phyloP scores from a whole-genome alignment of 148 eudicot species.

The Vaccinium macrocarpon region DNA sequence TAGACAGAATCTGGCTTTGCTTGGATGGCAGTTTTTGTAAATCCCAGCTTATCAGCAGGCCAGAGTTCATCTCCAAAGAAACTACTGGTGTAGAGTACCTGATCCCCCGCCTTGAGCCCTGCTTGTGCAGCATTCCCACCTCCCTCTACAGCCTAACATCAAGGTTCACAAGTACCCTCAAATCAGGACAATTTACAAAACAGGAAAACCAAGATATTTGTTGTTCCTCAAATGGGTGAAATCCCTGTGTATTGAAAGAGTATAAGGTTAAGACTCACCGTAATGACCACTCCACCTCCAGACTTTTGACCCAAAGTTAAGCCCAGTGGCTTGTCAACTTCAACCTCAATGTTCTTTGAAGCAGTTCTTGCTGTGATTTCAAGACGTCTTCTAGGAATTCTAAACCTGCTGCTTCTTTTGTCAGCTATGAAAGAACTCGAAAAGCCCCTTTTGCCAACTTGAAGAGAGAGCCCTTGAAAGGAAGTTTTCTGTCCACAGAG shows the following conservation, averaged over 20 bases:
- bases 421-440: slow-evolving; percentile 36
- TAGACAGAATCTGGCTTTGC: slow-evolving; percentile 95
- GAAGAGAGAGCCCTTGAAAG: slow-evolving; percentile 57
- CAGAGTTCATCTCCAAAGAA: slow-evolving; percentile 98
- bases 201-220: slow-evolving; percentile 47
- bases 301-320: slow-evolving; percentile 80
- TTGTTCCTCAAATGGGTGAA: slow-evolving; percentile 60
- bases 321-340: slow-evolving; percentile 89
- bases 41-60: slow-evolving; percentile 58
- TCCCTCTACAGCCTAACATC: slow-evolving; percentile 64
- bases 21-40: slow-evolving; percentile 93
- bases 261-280: slow-evolving; percentile 40
- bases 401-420: slow-evolving; percentile 7
- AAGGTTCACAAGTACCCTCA: slow-evolving; percentile 52
- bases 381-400: slow-evolving; percentile 32
- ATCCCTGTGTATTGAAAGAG: slow-evolving; percentile 12
- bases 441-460: slow-evolving; percentile 46
- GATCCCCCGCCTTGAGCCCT: slow-evolving; percentile 88
- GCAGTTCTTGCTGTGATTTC: slow-evolving; percentile 69
- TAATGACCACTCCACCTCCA: slow-evolving; percentile 86
- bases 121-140: slow-evolving; percentile 97
- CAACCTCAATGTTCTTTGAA: slow-evolving; percentile 78
- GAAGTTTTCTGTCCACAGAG: slow-evolving; percentile 21
- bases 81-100: slow-evolving; percentile 94
- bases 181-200: slow-evolving; percentile 1